Percentiles rank a stretch among this genome's conserved stretches.
These are phyloP conservation scores for Chlorella sp. DNA, from an alignment of 139 green algal genomes.

Conservation along the genomic window DNA sequence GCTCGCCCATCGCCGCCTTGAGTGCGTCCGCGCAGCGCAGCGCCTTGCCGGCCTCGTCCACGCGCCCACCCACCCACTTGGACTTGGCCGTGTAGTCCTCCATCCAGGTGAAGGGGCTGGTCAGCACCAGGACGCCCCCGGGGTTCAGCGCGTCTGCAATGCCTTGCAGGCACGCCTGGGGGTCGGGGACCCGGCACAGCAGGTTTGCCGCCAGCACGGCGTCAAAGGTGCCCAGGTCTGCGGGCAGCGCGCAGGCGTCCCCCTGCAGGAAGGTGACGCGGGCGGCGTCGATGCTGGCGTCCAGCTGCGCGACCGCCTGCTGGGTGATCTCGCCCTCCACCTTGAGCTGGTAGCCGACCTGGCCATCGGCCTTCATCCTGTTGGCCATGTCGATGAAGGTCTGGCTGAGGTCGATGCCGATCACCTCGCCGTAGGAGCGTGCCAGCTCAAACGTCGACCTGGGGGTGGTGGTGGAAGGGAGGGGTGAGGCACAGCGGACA, in stretches of 20 bases:
- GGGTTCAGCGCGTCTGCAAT: not conserved
- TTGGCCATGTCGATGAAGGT: constrained; percentile 36
- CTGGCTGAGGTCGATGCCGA: constrained; percentile 8
- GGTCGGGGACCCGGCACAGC: constrained; percentile 66
- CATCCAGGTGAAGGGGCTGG: constrained; percentile 63
- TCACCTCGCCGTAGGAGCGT: constrained; percentile 43
- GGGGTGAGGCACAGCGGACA: too few species aligned
- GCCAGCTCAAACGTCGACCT: constrained; percentile 73
- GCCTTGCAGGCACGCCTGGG: constrained; percentile 33
- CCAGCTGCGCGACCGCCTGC: constrained; percentile 20
- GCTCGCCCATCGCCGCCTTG: too few species aligned
- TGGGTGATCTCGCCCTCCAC: constrained; percentile 60
- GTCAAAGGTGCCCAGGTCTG: constrained; percentile 42
- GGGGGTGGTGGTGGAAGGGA: too few species aligned
- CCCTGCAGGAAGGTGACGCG: constrained; percentile 52
- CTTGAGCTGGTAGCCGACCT: constrained; percentile 8
- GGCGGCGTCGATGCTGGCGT: constrained; percentile 34
- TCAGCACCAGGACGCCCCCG: constrained; percentile 57
- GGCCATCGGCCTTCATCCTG: constrained; percentile 10
- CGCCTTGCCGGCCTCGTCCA: constrained; percentile 13
- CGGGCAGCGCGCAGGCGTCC: constrained; percentile 41
- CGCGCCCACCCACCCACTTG: constrained; percentile 59
- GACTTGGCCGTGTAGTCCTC: constrained; percentile 51
- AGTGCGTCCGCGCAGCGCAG: not conserved
- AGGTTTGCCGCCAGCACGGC: constrained; percentile 67